Evolutionary conservation across 2,329 filamentous ascomycete species (phyloP), one percentile per base, ranked within the genome.

Genomic region (Reticulascus tulasneorum): DNA sequence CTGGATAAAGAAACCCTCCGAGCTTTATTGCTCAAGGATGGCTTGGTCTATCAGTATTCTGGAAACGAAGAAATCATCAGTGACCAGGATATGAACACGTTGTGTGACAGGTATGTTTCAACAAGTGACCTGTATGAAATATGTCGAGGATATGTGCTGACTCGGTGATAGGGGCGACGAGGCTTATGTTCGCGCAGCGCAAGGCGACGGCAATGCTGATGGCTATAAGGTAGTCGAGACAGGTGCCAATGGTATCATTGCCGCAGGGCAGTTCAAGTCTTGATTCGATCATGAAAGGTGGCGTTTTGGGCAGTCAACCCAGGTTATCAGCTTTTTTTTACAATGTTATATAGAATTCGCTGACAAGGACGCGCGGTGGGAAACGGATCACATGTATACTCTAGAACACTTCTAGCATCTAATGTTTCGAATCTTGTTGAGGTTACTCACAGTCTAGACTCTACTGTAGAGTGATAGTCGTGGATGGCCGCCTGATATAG

Each of bases 141-240:
- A 23, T 9, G 10, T 9, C 3, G 9, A 2, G 11, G 4, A 17
- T 18, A 11, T 22, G 15, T 23, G 7, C 39, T 52, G 23, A 52
- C 28, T 9, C 7, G 11, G 2, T n/a, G 22, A 26, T 45, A 65
- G 72, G 31, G 77, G 70, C 37, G 77, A 82, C 23, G 71, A 68
- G 21, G 79, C 79, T 0, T 83, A 81, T 46, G 76, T 75, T 24
- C 73, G 77, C 37, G 90, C 90, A 2, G 88, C 91, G 40, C 84
- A 79, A 52, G 90, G 90, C 0, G 60, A 86, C 31, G 87, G 88
- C 49, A 75, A 82, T 48, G 80, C 81, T 2, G 82, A 77, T 32
- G 74, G 68, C 1, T 94, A 89, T 55, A 77, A 77, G 54, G 82
- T 89, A 33, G 85, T 96, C 10, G 88, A 91, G 60, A 94, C 87